These are phyloP conservation scores for Xerocomellus amylosporus DNA, from an alignment of 768 basidiomycete species.

Conservation along the genomic window DNA sequence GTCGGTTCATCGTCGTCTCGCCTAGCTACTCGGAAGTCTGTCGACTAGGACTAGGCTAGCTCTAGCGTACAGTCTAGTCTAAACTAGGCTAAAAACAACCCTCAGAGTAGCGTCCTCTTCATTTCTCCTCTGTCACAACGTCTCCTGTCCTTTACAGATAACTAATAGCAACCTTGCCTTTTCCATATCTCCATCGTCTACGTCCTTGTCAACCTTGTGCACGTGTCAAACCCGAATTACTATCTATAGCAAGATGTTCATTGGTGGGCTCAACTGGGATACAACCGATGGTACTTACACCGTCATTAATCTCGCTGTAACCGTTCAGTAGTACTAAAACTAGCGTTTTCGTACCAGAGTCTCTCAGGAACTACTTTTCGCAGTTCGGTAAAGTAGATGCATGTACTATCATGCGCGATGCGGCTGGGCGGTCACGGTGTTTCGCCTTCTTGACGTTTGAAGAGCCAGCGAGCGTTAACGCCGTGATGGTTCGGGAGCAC, in stretches of 20 bases:
- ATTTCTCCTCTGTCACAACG: constrained; percentile 57
- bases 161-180: constrained; percentile 71
- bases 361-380: constrained; percentile 81
- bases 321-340: constrained; percentile 45
- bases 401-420: constrained; percentile 98
- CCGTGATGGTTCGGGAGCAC: constrained; percentile 94
- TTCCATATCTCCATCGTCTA: constrained; percentile 35
- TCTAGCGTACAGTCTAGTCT: constrained; percentile 77
- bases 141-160: constrained; percentile 64
- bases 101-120: constrained; percentile 64
- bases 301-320: constrained; percentile 36
- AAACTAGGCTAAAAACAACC: constrained; percentile 69
- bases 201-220: constrained; percentile 25
- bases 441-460: constrained; percentile 98
- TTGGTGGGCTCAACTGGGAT: constrained; percentile 99
- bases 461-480: constrained; percentile 88
- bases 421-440: constrained; percentile 89
- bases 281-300: constrained; percentile 89
- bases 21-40: constrained; percentile 48
- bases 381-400: constrained; percentile 98
- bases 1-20: constrained; percentile 42
- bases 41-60: constrained; percentile 72
- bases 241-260: constrained; percentile 96
- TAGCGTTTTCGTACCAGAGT: constrained; percentile 48
- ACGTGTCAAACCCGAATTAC: constrained; percentile 22